phyloP scores from a whole-genome alignment of 2,329 filamentous ascomycete species.

The Colletotrichum sublineola region DNA sequence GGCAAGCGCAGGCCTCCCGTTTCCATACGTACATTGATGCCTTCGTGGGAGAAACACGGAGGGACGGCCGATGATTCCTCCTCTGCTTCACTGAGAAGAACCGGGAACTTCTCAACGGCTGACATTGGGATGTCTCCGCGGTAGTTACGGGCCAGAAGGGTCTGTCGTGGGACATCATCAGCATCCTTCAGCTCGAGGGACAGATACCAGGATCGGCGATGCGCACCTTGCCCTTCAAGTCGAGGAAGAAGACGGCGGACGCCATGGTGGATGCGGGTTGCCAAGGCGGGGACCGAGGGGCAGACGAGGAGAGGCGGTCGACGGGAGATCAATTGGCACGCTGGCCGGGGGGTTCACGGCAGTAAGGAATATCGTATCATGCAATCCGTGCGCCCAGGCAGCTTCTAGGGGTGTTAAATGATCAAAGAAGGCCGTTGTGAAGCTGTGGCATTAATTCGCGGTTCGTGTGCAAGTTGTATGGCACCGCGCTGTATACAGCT shows the following conservation, averaged over 20 bases:
- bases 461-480: slow-evolving; percentile 22
- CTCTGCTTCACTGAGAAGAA: slow-evolving; percentile 97
- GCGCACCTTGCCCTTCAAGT: slow-evolving; percentile 97
- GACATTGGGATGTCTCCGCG: slow-evolving; percentile 99
- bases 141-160: slow-evolving; percentile 98
- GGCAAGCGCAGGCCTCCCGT: slow-evolving; percentile 22
- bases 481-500: slow-evolving; percentile 16
- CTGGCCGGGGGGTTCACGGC: slow-evolving; percentile 44
- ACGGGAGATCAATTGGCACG: slow-evolving; percentile 47
- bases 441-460: slow-evolving; percentile 26
- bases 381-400: slow-evolving; percentile 11
- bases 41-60: slow-evolving; percentile 97
- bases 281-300: slow-evolving; percentile 46
- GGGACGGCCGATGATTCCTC: slow-evolving; percentile 98
- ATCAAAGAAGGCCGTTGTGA: slow-evolving; percentile 12
- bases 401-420: slow-evolving; percentile 12
- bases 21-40: slow-evolving; percentile 84
- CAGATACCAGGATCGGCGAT: background rate
- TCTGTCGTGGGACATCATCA: slow-evolving; percentile 66
- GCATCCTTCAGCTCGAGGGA: slow-evolving; percentile 16
- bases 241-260: slow-evolving; percentile 97
- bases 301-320: slow-evolving; percentile 45
- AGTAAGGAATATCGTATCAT: slow-evolving; percentile 32
- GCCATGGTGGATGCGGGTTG: slow-evolving; percentile 75
- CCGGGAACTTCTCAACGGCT: slow-evolving; percentile 96